Percentiles rank a stretch among this genome's conserved stretches.
These are phyloP conservation scores for Gelatoporia subvermispora DNA, from an alignment of 768 basidiomycete genomes.

Conservation along the genomic window DNA sequence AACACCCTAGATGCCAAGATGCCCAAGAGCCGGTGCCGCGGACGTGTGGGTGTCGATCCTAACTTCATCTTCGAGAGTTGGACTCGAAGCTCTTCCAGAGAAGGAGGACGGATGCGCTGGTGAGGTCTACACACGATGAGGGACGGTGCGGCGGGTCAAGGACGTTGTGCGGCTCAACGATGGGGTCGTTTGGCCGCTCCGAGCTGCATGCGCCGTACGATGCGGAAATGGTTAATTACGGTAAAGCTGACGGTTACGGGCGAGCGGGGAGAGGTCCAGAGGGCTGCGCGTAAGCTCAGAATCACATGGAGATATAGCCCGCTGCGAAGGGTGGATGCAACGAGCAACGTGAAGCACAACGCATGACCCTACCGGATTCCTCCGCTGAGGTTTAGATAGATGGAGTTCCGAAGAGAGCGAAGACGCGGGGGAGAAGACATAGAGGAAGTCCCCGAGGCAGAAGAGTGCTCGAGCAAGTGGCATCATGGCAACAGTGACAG, in stretches of 20 bases:
- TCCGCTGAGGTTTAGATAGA: too few relatives aligned
- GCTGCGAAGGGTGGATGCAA: too few relatives aligned
- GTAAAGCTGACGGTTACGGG: constrained; percentile 88
- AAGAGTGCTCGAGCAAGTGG: too few relatives aligned
- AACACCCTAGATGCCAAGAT: constrained; percentile 87
- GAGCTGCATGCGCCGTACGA: constrained; percentile 47
- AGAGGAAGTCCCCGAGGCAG: too few relatives aligned
- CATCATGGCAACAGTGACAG: too few relatives aligned
- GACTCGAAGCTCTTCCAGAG: constrained; percentile 72
- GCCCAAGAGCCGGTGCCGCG: constrained; percentile 72
- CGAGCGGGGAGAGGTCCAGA: constrained; percentile 79
- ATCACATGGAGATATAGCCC: too few relatives aligned
- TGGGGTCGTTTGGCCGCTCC: constrained; percentile 71
- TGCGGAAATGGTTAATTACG: constrained; percentile 25
- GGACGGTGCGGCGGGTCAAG: constrained; percentile 77
- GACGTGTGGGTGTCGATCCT: constrained; percentile 66
- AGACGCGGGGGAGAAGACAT: too few relatives aligned
- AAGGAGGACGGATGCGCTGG: constrained; percentile 11
- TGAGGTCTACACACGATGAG: constrained; percentile 54
- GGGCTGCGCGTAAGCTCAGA: too few relatives aligned
- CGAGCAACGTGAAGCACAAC: too few relatives aligned
- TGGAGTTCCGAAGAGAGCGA: too few relatives aligned
- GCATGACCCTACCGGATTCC: too few relatives aligned
- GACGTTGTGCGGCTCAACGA: constrained; percentile 67
- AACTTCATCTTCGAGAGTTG: constrained; percentile 83